Conservation (phyloP, 768 basidiomycete genomes). For the Strobilomyces confusus region DNA sequence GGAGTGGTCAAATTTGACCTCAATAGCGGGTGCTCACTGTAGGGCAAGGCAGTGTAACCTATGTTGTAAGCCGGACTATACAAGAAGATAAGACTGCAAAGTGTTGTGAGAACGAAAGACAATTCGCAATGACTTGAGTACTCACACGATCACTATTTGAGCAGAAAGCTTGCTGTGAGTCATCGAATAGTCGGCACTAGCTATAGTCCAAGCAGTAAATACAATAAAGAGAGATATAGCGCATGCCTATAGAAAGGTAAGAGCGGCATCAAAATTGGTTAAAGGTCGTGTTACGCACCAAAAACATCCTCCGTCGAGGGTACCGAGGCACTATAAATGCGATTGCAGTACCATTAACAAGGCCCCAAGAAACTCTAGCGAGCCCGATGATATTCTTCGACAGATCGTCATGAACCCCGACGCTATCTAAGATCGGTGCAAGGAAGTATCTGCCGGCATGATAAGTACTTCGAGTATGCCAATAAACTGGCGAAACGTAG, state of each 20-base stretch:
- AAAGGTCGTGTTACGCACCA: not conserved
- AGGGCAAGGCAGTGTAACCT: not conserved
- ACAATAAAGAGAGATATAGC: constrained; percentile 8
- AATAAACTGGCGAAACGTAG: not conserved
- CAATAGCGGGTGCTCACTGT: not conserved
- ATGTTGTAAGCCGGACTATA: not conserved
- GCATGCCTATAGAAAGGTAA: not conserved
- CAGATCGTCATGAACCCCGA: constrained; percentile 9
- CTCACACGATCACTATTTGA: not conserved
- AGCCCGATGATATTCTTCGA: constrained; percentile 14
- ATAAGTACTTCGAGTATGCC: not conserved
- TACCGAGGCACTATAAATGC: constrained; percentile 5
- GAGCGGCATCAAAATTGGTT: not conserved
- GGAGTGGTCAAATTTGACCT: not conserved
- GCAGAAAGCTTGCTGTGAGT: not conserved
- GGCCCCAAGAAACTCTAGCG: not conserved
- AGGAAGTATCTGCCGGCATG: not conserved
- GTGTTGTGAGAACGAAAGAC: not conserved
- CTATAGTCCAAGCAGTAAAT: constrained; percentile 3
- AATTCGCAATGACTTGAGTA: not conserved
- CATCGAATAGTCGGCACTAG: constrained; percentile 2
- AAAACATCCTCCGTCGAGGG: not conserved
- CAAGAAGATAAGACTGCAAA: constrained; percentile 1
- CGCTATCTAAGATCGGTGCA: constrained; percentile 2
- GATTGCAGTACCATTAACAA: not conserved